Evolutionary conservation across 2,329 filamentous ascomycete genomes (phyloP).

Genomic region (Fusarium tupiense): DNA sequence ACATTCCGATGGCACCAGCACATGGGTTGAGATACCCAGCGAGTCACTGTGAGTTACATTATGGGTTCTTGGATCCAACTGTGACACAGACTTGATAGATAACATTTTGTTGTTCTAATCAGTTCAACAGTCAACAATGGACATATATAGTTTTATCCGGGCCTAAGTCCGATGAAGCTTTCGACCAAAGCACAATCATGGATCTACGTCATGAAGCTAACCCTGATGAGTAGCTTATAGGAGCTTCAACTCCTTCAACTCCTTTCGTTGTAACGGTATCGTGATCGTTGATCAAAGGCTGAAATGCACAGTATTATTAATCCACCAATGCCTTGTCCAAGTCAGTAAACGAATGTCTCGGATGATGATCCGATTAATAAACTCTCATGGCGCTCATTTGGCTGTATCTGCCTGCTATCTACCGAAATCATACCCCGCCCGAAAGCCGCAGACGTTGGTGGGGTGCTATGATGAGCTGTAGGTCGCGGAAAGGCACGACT

Average conservation of each 20-base stretch:
- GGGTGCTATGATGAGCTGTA: slow-evolving; percentile 11
- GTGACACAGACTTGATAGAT: neutral
- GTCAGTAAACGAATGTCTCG: neutral
- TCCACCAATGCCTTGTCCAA: neutral
- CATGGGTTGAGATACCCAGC: neutral
- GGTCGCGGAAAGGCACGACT: slow-evolving; percentile 7
- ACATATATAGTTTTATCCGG: neutral
- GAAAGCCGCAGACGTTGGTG: slow-evolving; percentile 21
- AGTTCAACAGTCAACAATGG: neutral
- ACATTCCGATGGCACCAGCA: neutral
- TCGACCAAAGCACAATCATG: neutral
- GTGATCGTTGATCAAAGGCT: neutral
- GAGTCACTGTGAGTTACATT: neutral
- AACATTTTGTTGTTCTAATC: neutral
- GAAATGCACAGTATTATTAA: neutral
- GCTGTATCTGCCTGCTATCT: neutral
- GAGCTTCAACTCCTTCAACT: neutral
- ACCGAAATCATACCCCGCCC: slow-evolving; percentile 25
- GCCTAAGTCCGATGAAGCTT: neutral
- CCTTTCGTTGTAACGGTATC: neutral
- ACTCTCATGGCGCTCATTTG: neutral
- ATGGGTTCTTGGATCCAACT: neutral
- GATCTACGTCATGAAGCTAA: slow-evolving; percentile 29
- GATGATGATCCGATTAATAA: neutral
- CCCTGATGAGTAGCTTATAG: neutral